Percentiles rank a stretch among this genome's conserved stretches.
These are phyloP conservation scores for Phaeotremella skinneri DNA, from an alignment of 768 basidiomycete species.

Conservation along the genomic window DNA sequence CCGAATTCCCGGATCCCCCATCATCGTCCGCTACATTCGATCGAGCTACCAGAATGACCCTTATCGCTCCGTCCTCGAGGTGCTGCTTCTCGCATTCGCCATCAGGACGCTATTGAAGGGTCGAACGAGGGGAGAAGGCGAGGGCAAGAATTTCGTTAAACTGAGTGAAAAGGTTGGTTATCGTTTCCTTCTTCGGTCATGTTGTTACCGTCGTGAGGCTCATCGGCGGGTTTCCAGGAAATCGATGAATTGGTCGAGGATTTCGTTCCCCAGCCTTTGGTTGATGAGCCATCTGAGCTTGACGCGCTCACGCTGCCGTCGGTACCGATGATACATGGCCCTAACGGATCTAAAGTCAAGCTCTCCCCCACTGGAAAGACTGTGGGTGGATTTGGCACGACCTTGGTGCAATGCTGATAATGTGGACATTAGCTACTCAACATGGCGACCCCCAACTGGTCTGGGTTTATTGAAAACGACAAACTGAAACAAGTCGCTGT, in stretches of 20 bases:
- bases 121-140: constrained; percentile 78
- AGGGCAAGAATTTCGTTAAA: constrained; percentile 82
- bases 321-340: constrained; percentile 74
- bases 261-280: constrained; percentile 84
- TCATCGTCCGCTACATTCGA: constrained; percentile 75
- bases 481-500: constrained; percentile 79
- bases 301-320: constrained; percentile 70
- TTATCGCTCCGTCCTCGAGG: constrained; percentile 80
- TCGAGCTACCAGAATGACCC: constrained; percentile 92
- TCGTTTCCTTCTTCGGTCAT: constrained; percentile 7
- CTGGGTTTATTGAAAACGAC: constrained; percentile 84
- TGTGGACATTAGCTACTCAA: constrained; percentile 63
- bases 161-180: constrained; percentile 78
- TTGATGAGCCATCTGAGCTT: constrained; percentile 59
- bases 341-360: constrained; percentile 79
- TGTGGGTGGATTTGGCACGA: constrained; percentile 16
- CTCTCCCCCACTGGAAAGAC: constrained; percentile 55
- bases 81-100: constrained; percentile 82
- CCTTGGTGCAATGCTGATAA: constrained; percentile 56
- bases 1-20: constrained; percentile 52
- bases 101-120: constrained; percentile 86
- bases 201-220: neutral
- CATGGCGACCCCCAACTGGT: constrained; percentile 86
- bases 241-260: constrained; percentile 94
- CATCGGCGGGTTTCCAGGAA: constrained; percentile 61